Base-by-base conservation (phyloP, 192 early-diverging fungal genomes). In the Obelidium mucronatum region DNA sequence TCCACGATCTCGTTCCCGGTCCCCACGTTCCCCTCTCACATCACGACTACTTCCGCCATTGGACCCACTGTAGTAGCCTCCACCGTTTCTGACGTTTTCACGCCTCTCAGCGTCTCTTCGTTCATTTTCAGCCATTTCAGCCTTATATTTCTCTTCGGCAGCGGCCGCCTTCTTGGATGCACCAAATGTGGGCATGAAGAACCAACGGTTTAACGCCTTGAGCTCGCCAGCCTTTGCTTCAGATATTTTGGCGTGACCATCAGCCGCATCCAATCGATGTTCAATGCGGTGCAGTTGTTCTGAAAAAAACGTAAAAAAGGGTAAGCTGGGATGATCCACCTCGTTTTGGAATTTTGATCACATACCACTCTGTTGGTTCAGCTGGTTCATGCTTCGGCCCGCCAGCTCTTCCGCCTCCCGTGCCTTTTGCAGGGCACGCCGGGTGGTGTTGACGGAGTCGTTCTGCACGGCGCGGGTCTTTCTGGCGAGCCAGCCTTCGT, bases 101-200 rank as follows among this genome's bases (percentile, higher is more conserved):
- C 39, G 44, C 28, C 61, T 39, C 36, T 28, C 48, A 19, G 58
- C 39, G 17, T 80, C 52, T 4, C 36, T 78, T 59, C 58, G 69
- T 33, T 80, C 76, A 35, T 48, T n/a, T n/a, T 48, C 68, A 37
- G 75, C 58, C 61, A 67, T 82, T 56, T 74, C 76, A 17, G 63
- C 67, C 55, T 59, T 48, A 26, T 56, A 51, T 40, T 81, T 33
- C 19, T 77, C 78, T 74, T 88, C 84, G 53, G 64, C 81, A 1
- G 44, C 8, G 19, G 68, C 37, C 19, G 77, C 72, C 11, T 82
- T 79, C 58, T 87, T 83, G 60, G 52, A 61, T 59, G 67, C 79
- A 33, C 84, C 82, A 61, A 84, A 88, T 17, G 84, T 65, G 13
- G 87, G 87, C 40, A 88, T 40, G 44, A 87, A 63, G 77, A 88